Conservation (phyloP, 257 asterid species). For the Perilla frutescens region DNA sequence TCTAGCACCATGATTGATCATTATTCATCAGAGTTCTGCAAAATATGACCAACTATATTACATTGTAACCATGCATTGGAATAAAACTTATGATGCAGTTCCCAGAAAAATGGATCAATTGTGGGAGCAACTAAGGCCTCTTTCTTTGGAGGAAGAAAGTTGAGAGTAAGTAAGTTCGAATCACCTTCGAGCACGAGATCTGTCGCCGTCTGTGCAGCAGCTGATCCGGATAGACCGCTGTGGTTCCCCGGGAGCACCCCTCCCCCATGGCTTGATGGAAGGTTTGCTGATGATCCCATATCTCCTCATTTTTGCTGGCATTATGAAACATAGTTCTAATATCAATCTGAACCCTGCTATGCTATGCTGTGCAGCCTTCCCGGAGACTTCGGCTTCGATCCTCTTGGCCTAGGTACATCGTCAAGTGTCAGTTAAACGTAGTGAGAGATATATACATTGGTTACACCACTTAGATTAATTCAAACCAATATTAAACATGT, state of each 20-base stretch:
- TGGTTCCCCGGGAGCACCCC: slow-evolving; percentile 99
- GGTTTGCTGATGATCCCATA: slow-evolving; percentile 42
- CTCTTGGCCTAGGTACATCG: slow-evolving; percentile 85
- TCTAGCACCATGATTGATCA: background rate
- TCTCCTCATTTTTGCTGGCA: background rate
- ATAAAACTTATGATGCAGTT: slow-evolving; percentile 47
- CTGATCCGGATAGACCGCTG: slow-evolving; percentile 89
- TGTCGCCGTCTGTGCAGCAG: slow-evolving; percentile 57
- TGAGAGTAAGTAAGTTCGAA: slow-evolving; percentile 58
- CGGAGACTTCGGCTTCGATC: slow-evolving; percentile 97
- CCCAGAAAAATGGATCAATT: slow-evolving; percentile 65
- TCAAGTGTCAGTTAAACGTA: background rate
- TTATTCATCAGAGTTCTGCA: background rate
- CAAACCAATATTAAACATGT: background rate
- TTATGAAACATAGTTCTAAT: slow-evolving; percentile 13
- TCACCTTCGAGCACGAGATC: slow-evolving; percentile 57
- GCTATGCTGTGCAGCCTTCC: slow-evolving; percentile 79
- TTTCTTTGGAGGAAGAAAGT: slow-evolving; percentile 73
- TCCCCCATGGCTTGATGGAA: slow-evolving; percentile 98
- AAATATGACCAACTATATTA: background rate
- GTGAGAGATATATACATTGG: background rate
- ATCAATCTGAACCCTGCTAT: slow-evolving; percentile 18
- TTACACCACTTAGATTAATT: background rate
- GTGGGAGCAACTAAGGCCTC: slow-evolving; percentile 72
- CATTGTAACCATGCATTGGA: background rate